Evolutionary conservation across 352 stramenopile genomes (phyloP).

Genomic region (Phytophthora hybrid): DNA sequence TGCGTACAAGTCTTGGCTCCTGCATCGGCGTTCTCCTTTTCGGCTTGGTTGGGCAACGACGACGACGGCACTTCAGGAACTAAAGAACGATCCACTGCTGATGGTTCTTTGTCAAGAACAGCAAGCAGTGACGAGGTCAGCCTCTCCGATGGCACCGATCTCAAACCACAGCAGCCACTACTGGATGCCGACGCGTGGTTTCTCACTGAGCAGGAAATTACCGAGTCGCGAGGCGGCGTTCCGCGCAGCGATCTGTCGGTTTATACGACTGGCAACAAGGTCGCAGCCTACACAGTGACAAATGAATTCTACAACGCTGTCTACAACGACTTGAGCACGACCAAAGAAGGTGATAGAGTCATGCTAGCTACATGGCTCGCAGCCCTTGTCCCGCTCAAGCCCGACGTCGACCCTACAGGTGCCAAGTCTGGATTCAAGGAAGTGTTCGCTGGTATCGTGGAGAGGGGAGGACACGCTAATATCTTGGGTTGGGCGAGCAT

Average conservation of each 20-base stretch:
- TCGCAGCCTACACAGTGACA: conserved; percentile 47
- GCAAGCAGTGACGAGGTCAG: neutral
- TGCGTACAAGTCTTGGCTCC: neutral
- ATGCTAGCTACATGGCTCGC: conserved; percentile 56
- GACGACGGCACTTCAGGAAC: neutral
- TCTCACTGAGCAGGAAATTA: conserved; percentile 55
- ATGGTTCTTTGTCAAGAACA: neutral
- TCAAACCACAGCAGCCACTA: conserved; percentile 42
- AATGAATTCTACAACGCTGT: conserved; percentile 55
- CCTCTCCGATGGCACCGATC: conserved; percentile 5
- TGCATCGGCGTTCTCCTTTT: conserved; percentile 21
- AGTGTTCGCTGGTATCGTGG: conserved; percentile 40
- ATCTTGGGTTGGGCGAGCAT: conserved; percentile 67
- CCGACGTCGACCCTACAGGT: conserved; percentile 29
- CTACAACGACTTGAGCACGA: conserved; percentile 46
- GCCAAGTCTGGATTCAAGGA: conserved; percentile 41
- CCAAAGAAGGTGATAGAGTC: conserved; percentile 33
- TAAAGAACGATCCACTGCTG: neutral
- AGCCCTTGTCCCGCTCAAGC: conserved; percentile 55
- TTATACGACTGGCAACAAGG: conserved; percentile 47
- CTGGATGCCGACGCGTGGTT: conserved; percentile 57
- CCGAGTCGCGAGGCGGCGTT: conserved; percentile 43
- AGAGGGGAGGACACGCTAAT: conserved; percentile 47
- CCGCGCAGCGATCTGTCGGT: conserved; percentile 43
- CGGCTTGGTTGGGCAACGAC: neutral